phyloP scores from a whole-genome alignment of 129 eudicot species.

The Lactuca sativa region DNA sequence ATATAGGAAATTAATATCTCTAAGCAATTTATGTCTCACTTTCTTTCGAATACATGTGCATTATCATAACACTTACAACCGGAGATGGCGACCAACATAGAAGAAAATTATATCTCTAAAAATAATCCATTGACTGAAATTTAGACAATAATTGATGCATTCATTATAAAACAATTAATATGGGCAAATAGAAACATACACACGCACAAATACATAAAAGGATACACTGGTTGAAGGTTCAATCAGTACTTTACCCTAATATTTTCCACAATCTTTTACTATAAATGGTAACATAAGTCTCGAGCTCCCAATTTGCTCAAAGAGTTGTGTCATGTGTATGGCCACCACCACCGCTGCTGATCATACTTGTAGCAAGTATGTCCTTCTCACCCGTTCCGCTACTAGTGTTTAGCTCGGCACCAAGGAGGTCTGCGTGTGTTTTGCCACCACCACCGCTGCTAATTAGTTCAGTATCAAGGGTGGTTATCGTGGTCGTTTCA shows the following conservation, averaged over 20 bases:
- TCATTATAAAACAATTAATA: not conserved
- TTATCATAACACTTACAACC: not conserved
- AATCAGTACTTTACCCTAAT: constrained; percentile 4
- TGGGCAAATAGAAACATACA: not conserved
- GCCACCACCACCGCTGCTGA: constrained; percentile 33
- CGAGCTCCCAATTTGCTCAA: constrained; percentile 12
- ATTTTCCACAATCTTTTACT: not conserved
- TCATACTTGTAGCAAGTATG: constrained; percentile 29
- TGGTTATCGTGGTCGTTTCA: constrained; percentile 4
- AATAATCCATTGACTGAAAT: not conserved
- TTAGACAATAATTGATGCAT: not conserved
- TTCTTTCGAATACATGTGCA: no score
- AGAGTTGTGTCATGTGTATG: not conserved
- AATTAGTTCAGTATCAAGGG: constrained; percentile 6
- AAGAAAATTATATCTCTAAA: no score
- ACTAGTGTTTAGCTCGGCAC: constrained; percentile 6
- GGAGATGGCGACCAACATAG: not conserved
- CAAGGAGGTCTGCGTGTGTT: constrained; percentile 14
- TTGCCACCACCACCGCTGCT: constrained; percentile 23
- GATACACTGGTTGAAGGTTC: not conserved
- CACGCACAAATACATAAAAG: not conserved
- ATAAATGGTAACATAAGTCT: not conserved
- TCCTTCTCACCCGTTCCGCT: constrained; percentile 1
- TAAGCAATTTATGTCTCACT: no score
- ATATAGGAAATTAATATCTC: no score